Conservation (phyloP, 1,284 basidiomycete genomes). For the Tremellales sp. region DNA sequence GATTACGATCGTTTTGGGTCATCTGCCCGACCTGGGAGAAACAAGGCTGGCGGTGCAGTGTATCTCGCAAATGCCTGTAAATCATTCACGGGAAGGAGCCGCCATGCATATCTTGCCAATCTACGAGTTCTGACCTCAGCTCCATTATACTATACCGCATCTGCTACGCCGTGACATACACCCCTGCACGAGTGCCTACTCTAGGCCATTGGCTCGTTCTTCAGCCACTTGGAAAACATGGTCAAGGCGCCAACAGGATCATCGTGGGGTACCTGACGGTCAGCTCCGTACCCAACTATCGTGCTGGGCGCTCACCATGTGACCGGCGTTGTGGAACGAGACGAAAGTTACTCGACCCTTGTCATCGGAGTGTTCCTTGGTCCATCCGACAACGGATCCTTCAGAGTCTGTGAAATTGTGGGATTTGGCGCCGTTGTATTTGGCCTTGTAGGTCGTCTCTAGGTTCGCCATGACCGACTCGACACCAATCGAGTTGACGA, state of each 20-base stretch:
- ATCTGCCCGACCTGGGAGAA: too few species aligned
- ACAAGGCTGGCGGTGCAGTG: too few species aligned
- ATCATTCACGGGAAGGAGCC: too few species aligned
- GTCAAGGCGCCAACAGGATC: conserved; percentile 69
- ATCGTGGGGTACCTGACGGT: conserved; percentile 62
- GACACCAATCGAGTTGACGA: conserved; percentile 43
- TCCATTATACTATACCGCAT: too few species aligned
- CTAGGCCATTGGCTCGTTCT: conserved; percentile 50
- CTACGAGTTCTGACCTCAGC: too few species aligned
- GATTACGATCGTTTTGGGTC: too few species aligned
- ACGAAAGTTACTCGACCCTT: conserved; percentile 75
- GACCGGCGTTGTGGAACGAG: conserved; percentile 66
- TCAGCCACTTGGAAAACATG: conserved; percentile 57
- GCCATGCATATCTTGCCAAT: too few species aligned
- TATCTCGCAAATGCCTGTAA: too few species aligned
- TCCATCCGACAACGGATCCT: conserved; percentile 37
- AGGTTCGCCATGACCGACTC: conserved; percentile 36
- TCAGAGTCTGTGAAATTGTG: conserved; percentile 55
- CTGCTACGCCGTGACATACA: conserved; percentile 1
- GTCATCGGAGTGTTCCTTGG: conserved; percentile 57
- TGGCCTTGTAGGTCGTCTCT: conserved; percentile 57
- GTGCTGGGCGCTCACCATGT: conserved; percentile 55
- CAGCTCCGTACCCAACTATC: neutral
- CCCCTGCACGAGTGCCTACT: neutral
- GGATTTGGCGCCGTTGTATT: conserved; percentile 57